These are phyloP conservation scores for Zalaria obscura DNA, from an alignment of 2,329 filamentous ascomycete genomes.

Conservation along the genomic window DNA sequence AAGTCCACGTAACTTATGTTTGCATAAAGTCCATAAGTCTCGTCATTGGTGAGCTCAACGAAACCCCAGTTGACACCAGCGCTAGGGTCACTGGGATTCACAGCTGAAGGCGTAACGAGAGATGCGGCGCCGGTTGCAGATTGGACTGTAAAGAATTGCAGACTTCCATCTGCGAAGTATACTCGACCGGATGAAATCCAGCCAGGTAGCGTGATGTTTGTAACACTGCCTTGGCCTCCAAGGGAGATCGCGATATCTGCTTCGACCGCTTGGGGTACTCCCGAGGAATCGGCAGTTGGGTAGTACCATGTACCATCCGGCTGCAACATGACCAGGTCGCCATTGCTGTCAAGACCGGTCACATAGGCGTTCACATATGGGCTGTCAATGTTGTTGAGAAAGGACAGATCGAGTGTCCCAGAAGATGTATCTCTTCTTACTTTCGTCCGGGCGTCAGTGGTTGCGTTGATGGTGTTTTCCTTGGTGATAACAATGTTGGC, in stretches of 20 bases:
- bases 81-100: constrained; percentile 23
- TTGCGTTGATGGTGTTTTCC: constrained; percentile 13
- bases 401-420: constrained; percentile 7
- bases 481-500: constrained; percentile 12
- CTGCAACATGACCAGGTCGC: constrained; percentile 29
- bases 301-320: constrained; percentile 28
- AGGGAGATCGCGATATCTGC: constrained; percentile 30
- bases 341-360: constrained; percentile 27
- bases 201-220: constrained; percentile 26
- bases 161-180: constrained; percentile 30
- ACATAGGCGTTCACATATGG: constrained; percentile 30
- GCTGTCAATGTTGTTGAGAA: constrained; percentile 31
- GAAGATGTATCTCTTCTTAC: neutral
- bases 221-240: constrained; percentile 21
- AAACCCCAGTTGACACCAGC: constrained; percentile 28
- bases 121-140: constrained; percentile 15
- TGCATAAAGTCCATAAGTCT: constrained; percentile 27
- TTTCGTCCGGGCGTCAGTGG: constrained; percentile 3
- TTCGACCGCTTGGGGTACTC: constrained; percentile 22
- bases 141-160: constrained; percentile 29
- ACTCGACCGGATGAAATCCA: constrained; percentile 29
- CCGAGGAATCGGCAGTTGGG: constrained; percentile 22
- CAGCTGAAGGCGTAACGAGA: constrained; percentile 36
- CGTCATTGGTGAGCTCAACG: constrained; percentile 31
- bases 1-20: constrained; percentile 22